Conservation (phyloP, 2,329 filamentous ascomycete genomes). For the Aspergillus ochraceoroseus region DNA sequence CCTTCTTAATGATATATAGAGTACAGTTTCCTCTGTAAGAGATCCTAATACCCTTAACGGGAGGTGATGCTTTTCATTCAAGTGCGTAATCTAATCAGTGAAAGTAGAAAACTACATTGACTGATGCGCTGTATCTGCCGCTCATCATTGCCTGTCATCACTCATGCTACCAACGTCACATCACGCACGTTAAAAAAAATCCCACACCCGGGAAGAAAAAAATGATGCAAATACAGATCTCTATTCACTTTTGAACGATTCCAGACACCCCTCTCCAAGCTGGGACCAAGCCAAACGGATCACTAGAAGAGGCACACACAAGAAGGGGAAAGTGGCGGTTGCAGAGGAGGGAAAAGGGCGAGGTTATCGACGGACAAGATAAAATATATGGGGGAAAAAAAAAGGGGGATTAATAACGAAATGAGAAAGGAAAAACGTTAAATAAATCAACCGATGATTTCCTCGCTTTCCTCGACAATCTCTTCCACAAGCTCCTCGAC, state of each 20-base stretch:
- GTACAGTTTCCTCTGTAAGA: too few relatives aligned
- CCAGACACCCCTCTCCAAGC: conserved; percentile 17
- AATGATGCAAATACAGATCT: conserved; percentile 26
- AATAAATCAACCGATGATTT: conserved; percentile 53
- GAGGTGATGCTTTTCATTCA: neutral
- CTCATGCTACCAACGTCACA: conserved; percentile 26
- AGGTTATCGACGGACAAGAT: conserved; percentile 29
- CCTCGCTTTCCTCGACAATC: conserved; percentile 75
- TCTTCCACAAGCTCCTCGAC: conserved; percentile 89
- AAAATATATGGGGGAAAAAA: conserved; percentile 21
- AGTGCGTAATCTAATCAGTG: neutral
- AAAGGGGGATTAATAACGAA: conserved; percentile 23
- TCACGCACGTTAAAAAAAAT: conserved; percentile 20
- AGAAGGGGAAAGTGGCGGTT: conserved; percentile 12
- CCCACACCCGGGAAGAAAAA: conserved; percentile 15
- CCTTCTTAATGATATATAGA: too few relatives aligned
- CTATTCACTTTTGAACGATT: conserved; percentile 26
- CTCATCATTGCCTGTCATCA: conserved; percentile 26
- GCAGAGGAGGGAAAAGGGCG: conserved; percentile 23
- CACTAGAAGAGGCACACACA: conserved; percentile 19
- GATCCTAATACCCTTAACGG: too few relatives aligned
- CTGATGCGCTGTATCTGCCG: conserved; percentile 7
- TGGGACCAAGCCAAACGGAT: conserved; percentile 22
- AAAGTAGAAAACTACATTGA: neutral
- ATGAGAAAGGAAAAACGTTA: conserved; percentile 24